A percentile compares a stretch with the other conserved stretches of the same genome.
Evolutionary conservation across 306 rosid species (phyloP).

Genomic region (Purshia tridentata): DNA sequence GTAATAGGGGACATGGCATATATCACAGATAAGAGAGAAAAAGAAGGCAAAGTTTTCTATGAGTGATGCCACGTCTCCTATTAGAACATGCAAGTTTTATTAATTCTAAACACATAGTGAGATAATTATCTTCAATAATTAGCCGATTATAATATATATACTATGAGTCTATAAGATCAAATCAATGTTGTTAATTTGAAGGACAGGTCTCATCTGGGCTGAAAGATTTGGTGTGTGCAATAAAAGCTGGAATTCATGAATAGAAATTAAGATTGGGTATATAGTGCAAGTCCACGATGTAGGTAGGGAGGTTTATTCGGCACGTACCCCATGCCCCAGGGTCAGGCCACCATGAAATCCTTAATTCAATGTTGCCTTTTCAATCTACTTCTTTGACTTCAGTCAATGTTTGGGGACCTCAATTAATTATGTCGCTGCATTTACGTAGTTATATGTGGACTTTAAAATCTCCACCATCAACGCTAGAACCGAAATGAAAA

Average conservation of each 20-base stretch:
- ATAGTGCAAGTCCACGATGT: constrained; percentile 10
- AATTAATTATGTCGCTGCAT: background rate
- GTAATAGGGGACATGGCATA: too few species aligned
- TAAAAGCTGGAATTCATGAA: constrained; percentile 16
- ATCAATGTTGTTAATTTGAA: background rate
- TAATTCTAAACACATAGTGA: too few species aligned
- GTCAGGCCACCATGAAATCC: too few species aligned
- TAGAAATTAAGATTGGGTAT: background rate
- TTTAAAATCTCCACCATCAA: background rate
- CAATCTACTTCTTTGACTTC: constrained; percentile 30
- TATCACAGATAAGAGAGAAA: too few species aligned
- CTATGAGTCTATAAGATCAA: too few species aligned
- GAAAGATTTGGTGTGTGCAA: constrained; percentile 25
- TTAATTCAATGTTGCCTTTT: constrained; percentile 19
- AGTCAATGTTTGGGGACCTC: constrained; percentile 25
- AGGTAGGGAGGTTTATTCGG: background rate
- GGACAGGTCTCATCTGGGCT: constrained; percentile 2
- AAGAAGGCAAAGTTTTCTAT: too few species aligned
- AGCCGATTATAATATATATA: too few species aligned
- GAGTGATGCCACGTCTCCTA: too few species aligned
- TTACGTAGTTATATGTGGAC: background rate
- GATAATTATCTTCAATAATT: too few species aligned
- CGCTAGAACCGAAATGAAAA: too few species aligned
- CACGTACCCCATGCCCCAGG: too few species aligned
- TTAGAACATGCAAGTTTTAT: too few species aligned